Base-by-base conservation (phyloP, 1,284 basidiomycete species). In the Trichosporon sp. region DNA sequence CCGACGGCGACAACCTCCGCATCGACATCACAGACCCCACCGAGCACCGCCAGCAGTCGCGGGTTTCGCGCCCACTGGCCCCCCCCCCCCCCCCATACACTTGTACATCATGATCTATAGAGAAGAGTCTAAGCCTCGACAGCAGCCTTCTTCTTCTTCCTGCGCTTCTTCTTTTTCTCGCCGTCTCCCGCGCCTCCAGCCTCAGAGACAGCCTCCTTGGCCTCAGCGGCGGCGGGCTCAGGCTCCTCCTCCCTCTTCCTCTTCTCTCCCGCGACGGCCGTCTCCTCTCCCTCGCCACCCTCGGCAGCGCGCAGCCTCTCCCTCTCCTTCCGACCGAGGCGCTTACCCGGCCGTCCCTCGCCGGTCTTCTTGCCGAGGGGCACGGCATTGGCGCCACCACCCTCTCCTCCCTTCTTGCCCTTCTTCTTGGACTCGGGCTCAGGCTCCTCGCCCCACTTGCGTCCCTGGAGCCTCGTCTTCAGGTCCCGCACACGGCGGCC, bases 401-500 rank as follows among this genome's bases (percentile, higher is more conserved):
- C 65, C n/a, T 65, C 70, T 10, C 14, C 21, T 12, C 31, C 37
- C 68, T 68, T 46, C 26, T 65, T 65, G 14, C 31, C 16, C 16
- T 65, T 19, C 40, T 48, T 32, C 43, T 32, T n/a, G 59, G 31
- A 19, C 61, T 68, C 66, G 16, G 43, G 43, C 66, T 73, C 75
- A 5, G 74, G 78, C 56, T 86, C 85, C 65, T 85, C 85, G 46
- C 86, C 86, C 86, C 87, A 87, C 66, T 78, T 80, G 43, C 87
- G 78, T 16, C 74, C 78, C 32, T 81, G 82, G 63, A 95, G 82
- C 73, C 86, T 88, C 16, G 86, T 81, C 77, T 91, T 90, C 69
- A 97, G 86, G 71, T 96, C 92, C 77, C 88, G 87, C 67, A 98
- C 86, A 73, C 90, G 88, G 70, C 91, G 89, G 32, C 86, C 85